phyloP scores from a whole-genome alignment of 371 early-diverging fungal genomes.

The Rhizopus sp. region DNA sequence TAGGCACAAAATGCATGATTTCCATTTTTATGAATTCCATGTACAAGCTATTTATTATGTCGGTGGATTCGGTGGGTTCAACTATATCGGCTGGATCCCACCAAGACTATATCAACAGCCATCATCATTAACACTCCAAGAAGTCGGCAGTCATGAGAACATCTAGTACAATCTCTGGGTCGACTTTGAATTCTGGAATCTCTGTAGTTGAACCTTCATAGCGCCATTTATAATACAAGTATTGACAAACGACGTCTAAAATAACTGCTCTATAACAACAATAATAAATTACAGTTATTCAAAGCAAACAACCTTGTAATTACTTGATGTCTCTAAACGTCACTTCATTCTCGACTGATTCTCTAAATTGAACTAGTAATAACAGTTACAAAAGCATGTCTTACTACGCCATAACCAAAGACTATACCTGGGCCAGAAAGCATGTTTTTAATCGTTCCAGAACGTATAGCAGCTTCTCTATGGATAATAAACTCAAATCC shows the following conservation, averaged over 20 bases:
- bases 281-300: background rate
- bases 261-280: slow-evolving; percentile 70
- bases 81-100: slow-evolving; percentile 51
- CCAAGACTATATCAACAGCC: slow-evolving; percentile 26
- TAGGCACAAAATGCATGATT: slow-evolving; percentile 48
- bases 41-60: slow-evolving; percentile 56
- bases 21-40: slow-evolving; percentile 51
- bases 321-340: slow-evolving; percentile 92
- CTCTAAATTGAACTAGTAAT: slow-evolving; percentile 84
- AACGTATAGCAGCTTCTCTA: slow-evolving; percentile 86
- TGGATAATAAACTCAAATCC: slow-evolving; percentile 90
- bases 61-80: slow-evolving; percentile 57
- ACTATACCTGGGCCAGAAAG: slow-evolving; percentile 76
- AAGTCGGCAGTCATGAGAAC: slow-evolving; percentile 96
- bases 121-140: slow-evolving; percentile 70
- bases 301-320: too few relatives aligned
- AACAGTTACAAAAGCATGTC: background rate
- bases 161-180: slow-evolving; percentile 87
- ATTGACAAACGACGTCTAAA: slow-evolving; percentile 91
- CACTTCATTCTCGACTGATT: slow-evolving; percentile 85
- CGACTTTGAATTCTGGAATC: slow-evolving; percentile 90
- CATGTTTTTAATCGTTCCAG: slow-evolving; percentile 94
- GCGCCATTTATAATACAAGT: slow-evolving; percentile 81
- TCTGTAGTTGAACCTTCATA: slow-evolving; percentile 69
- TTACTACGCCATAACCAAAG: background rate